Conservation (phyloP, 192 early-diverging fungal genomes). For the Tieghemiomyces parasiticus region DNA sequence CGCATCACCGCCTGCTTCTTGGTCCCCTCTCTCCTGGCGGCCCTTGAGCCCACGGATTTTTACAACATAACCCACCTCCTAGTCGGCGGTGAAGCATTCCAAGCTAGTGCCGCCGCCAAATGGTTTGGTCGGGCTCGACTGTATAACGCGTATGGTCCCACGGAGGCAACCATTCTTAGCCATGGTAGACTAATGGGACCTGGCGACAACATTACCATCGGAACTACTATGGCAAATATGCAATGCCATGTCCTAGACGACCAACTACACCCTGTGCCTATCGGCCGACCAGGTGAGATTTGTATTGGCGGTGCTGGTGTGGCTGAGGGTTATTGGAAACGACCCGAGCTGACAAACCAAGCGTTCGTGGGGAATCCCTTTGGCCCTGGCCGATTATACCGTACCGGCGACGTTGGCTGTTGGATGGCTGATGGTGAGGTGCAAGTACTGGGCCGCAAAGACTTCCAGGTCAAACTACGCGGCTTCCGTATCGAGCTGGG, state of each 20-base stretch:
- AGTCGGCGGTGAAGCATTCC: not conserved
- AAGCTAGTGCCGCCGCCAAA: not conserved
- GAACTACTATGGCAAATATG: no score
- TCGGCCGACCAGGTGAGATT: no score
- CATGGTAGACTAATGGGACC: no score
- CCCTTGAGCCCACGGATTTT: not conserved
- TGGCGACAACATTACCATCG: no score
- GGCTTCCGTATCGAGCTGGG: no score
- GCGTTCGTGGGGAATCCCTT: conserved; percentile 22
- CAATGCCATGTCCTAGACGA: no score
- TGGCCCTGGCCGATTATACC: conserved; percentile 14
- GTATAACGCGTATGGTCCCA: not conserved
- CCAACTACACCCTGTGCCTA: no score
- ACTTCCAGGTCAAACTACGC: no score
- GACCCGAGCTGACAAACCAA: conserved; percentile 16
- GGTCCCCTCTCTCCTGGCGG: not conserved
- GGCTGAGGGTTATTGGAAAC: conserved; percentile 19
- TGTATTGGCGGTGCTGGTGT: no score
- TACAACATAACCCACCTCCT: not conserved
- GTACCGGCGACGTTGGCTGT: conserved; percentile 16
- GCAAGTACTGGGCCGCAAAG: no score
- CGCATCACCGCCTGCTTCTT: not conserved
- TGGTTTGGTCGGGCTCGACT: not conserved
- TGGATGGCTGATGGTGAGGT: no score
- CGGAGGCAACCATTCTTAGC: no score